These are phyloP conservation scores for Penicillium dipodomyicola DNA, from an alignment of 495 filamentous ascomycete genomes.

Conservation along the genomic window DNA sequence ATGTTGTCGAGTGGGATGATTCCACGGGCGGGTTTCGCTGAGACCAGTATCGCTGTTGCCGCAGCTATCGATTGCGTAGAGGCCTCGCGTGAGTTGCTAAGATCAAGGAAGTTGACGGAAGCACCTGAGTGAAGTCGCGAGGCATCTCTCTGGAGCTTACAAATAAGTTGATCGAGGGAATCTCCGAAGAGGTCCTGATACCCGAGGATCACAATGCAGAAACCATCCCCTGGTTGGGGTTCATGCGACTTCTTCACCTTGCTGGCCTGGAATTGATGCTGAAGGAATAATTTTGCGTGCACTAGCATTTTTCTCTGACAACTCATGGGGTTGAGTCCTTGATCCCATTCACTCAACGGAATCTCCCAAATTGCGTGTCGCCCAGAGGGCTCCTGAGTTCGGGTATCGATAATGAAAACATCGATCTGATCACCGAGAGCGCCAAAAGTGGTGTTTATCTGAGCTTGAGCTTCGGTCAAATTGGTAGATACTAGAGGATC, in stretches of 20 bases:
- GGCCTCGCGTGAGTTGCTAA: background rate
- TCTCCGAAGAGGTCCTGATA: background rate
- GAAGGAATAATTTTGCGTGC: background rate
- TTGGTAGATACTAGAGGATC: background rate
- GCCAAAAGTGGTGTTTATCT: background rate
- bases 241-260: background rate
- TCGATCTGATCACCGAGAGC: background rate
- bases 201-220: background rate
- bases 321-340: background rate
- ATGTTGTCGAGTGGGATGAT: background rate
- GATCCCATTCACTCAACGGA: background rate
- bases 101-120: background rate
- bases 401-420: background rate
- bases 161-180: background rate
- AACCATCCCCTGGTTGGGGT: background rate
- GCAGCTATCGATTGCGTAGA: background rate
- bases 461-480: background rate
- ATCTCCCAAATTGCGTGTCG: background rate
- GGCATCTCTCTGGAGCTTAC: background rate
- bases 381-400: background rate
- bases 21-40: background rate
- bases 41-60: background rate
- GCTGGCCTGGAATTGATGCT: background rate
- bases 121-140: background rate
- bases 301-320: background rate